phyloP scores from a whole-genome alignment of 192 early-diverging fungal species.

The Backusella tarrabulga region DNA sequence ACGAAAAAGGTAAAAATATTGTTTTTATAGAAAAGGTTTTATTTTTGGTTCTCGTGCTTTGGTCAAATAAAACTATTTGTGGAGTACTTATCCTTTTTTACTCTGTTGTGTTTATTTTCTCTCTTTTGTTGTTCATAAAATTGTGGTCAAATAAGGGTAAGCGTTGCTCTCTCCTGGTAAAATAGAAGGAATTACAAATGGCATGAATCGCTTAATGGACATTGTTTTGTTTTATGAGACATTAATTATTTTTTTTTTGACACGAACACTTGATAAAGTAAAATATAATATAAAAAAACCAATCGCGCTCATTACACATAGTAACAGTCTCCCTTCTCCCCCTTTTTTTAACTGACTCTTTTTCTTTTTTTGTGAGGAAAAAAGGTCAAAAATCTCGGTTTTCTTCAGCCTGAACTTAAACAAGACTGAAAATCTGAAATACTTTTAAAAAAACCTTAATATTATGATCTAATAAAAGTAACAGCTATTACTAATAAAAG shows the following conservation, averaged over 20 bases:
- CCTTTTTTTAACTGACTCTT: background rate
- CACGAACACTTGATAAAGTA: background rate
- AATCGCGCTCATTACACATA: background rate
- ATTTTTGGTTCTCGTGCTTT: background rate
- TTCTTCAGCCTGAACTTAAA: background rate
- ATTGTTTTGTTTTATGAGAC: background rate
- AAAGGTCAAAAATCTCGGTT: background rate
- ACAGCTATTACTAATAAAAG: background rate
- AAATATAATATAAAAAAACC: background rate
- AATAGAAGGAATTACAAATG: background rate
- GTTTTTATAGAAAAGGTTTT: background rate
- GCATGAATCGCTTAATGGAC: too few species aligned
- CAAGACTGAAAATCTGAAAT: background rate
- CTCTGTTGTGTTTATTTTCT: background rate
- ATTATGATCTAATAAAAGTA: background rate
- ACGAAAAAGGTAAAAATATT: background rate
- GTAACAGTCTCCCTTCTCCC: background rate
- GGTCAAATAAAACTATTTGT: background rate
- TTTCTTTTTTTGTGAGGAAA: background rate
- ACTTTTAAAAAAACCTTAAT: background rate
- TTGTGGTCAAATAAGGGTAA: background rate
- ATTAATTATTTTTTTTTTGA: background rate
- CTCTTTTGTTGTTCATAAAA: background rate
- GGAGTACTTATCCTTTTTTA: background rate
- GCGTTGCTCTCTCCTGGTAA: background rate